Base-by-base conservation (phyloP, 768 basidiomycete species). In the Lentinula detonsa region DNA sequence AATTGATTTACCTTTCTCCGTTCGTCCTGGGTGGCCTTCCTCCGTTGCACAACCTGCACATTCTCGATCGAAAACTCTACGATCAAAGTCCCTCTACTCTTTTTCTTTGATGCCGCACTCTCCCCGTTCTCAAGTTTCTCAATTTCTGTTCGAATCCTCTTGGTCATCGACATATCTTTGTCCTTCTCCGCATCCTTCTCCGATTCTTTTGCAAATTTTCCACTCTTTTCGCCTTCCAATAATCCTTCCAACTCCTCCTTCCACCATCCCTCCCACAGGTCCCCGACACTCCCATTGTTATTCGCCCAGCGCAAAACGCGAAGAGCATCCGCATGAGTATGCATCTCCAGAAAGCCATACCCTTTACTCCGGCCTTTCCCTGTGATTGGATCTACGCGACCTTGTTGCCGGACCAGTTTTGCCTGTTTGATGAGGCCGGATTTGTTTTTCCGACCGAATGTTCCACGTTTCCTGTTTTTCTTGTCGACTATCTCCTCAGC, bases 21-120 rank as follows among this genome's bases (percentile, higher is more conserved):
- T 64, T 75, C 79, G 57, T 78, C 75, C 63, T 78, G 80, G 59
- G 77, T 78, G 1, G 84, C 81, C 42, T 80, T 79, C 67, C 94
- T 79, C 60, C 93, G 78, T 64, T 90, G 89, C 42, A 95, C 87
- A 34, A 95, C 93, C 73, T 94, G 90, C 18, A 92, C 77, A 68
- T 98, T 98, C 76, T 98, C 95, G 55, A 98, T 93, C 43, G 93
- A 95, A 73, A 97, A 97, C 74, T 98, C 95, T n/a, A 94, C 85
- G 67, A 96, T 88, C 63, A 97, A 72, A 16, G 76, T 76, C 42
- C 78, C 83, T 49, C 76, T 77, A 16, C 71, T 74, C 61, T 75
- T 79, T n/a, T 56, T 56, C 55, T 10, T 16, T 35, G 8, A 8
- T 3, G n/a, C 33, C 13, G 15, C n/a, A 43, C 42, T 16, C 13